Base-by-base conservation (phyloP, 805 yeast genomes). In the Monosporozyma yasuniensis region DNA sequence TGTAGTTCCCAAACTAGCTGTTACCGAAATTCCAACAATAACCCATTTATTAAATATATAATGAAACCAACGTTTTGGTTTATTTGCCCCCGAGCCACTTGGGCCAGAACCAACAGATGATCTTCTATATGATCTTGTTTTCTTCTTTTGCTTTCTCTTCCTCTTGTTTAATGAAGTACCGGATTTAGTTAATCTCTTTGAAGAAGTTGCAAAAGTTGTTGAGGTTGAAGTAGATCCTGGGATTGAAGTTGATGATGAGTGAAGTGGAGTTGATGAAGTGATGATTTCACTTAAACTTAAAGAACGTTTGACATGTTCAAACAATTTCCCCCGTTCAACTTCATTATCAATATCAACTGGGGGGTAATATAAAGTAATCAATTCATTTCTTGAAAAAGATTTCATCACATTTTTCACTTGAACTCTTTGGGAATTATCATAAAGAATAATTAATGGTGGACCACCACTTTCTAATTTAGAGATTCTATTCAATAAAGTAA, bases 1-100 rank as follows among this genome's bases (percentile, higher is more conserved):
- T 2, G 67, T 67, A 9, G 63, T 53, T 4, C 68, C 67, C 14
- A 63, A 59, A 12, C 68, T 67, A 1, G 62, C 54, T 1, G 66
- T 56, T 8, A 63, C 43, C 7, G 68, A 63, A 5, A 63, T 48
- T 3, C 64, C 61, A 63, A 63, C 61, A 11, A 58, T 30, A 19
- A 51, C 23, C 54, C 52, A 48, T 44, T 44, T 50, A 19, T 46
- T 50, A 14, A 11, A 32, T 9, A 10, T 19, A 21, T 39, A 39
- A 22, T 39, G 42, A 16, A 10, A 39, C 42, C 42, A 39, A 21
- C 18, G n/a, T 11, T 21, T 39, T 8, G 16, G 16, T 9, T 39
- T 39, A 39, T 3, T 10, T 21, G 10, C 22, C 16, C 22, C 22
- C 3, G 23, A 21, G 1, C 27, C n/a, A 39, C n/a, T 39, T 11